Base-by-base conservation (phyloP, 2,329 filamentous ascomycete genomes). In the Penicillium sumatraense region DNA sequence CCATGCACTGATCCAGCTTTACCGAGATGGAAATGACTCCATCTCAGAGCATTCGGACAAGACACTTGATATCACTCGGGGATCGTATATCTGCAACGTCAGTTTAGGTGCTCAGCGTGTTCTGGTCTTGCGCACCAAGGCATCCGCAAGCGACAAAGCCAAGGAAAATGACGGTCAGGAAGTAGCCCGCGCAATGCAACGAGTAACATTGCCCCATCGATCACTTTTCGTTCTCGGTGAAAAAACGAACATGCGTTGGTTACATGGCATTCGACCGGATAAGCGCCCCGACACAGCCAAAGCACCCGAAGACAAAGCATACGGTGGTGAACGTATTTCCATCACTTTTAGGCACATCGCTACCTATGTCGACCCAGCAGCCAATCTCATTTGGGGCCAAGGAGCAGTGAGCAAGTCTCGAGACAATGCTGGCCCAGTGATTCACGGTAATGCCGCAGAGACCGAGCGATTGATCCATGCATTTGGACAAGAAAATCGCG, bases 11-110 rank as follows among this genome's bases (percentile, higher is more conserved):
- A 96, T 99, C 42, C 95, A 99, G 69, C 84, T 92, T 54, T 99
- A 99, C 69, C 90, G 95, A n/a, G 83, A 84, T 63, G 91, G 93
- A 2, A 86, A 85, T 45, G 95, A 99, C 74, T 91, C 91, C 70
- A 99, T 99, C 59, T 95, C 91, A 0, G 95, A 99, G 70, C 95
- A 99, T 69, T 96, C 91, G 35, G 95, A 99, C 72, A 99, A 99
- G 76, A 96, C 93, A 0, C 80, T 99, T 21, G 95, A 99, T 71
- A 95, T 99, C 53, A 87, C 86, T 11, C 85, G 83, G 23, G 86
- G 82, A 4, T 95, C 90, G 21, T 93, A 83, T 56, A 96, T 99
- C 62, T 91, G 93, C 61, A 99, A 98, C 68, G 86, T 96, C 47
- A 96, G 91, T 62, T 83, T 98, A n/a, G 95, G 95, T 1, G 93